Base-by-base conservation (phyloP, 78 protist genomes). In the Fonticula alba region DNA sequence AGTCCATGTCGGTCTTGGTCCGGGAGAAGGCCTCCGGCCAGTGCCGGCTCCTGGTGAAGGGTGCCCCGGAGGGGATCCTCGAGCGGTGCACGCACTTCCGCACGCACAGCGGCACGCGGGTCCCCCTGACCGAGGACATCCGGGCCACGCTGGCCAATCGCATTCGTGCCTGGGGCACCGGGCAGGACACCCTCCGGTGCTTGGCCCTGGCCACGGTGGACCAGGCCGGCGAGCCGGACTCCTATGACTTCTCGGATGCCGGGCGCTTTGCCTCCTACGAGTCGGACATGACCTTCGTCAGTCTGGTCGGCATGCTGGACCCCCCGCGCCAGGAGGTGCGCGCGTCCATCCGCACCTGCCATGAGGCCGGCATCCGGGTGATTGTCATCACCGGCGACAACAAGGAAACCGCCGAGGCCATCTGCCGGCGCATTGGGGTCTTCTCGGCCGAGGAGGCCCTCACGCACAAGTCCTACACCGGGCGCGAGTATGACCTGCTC, bases 311-410 rank as follows among this genome's bases (percentile, higher is more conserved):
- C 52, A 61, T 95, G 47, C 75, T 85, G 59, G 99, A 95, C 69
- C 99, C 99, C 20, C 96, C 97, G 37, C 70, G 92, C 22, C 80
- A 67, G 24, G 85, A 63, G 24, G 98, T 86, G 10, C 47, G 24
- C 47, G 62, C n/a, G 27, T 64, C 80, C 14, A 55, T 82, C 27
- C 43, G 10, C 24, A 36, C 13, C 27, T 77, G 82, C 57, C 54
- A 46, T 32, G 53, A 52, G 29, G 88, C 85, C 14, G 80, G 87
- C 49, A 73, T 87, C 40, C 50, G 68, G 27, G 94, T 91, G 51
- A 66, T 78, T 67, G 87, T 92, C 90, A 89, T 89, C 20, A 93
- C 95, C 26, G 98, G 98, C 31, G 98, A 94, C 72, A 87, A 89
- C 64, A 78, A 86, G 38, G 60, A 26, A 57, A 91, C 98, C 17